phyloP scores from a whole-genome alignment of 176 grass and related monocot species.

The Melocanna baccifera region DNA sequence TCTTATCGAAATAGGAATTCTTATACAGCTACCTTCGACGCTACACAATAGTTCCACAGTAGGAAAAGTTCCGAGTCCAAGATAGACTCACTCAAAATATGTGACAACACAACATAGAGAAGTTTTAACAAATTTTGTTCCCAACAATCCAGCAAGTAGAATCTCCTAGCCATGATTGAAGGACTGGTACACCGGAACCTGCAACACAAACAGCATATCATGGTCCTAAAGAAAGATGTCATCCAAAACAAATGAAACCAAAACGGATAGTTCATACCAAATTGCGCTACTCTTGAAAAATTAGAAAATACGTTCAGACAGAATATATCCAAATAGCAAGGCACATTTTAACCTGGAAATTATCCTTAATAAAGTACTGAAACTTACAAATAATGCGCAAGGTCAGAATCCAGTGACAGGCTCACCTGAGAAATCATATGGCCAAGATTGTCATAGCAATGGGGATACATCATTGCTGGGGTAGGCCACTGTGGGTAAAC shows the following conservation, averaged over 20 bases:
- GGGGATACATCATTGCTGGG: conserved; percentile 73
- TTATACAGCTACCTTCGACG: conserved; percentile 45
- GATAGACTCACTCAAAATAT: conserved; percentile 33
- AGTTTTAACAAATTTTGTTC: conserved; percentile 19
- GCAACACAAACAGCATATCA: conserved; percentile 14
- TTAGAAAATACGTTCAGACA: neutral
- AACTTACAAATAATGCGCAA: neutral
- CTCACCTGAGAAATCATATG: conserved; percentile 73
- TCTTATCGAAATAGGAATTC: conserved; percentile 27
- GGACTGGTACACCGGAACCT: conserved; percentile 90
- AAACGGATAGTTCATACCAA: neutral
- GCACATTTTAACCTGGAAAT: neutral
- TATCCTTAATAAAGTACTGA: neutral
- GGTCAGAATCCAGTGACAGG: neutral
- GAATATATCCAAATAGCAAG: neutral
- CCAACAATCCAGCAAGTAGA: conserved; percentile 20
- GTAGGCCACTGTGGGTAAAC: conserved; percentile 74
- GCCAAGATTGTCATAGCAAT: conserved; percentile 76
- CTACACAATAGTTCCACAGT: conserved; percentile 23
- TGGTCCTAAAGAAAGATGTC: neutral
- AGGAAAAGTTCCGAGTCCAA: neutral
- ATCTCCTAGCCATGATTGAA: conserved; percentile 76
- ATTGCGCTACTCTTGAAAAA: neutral
- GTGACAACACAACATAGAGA: conserved; percentile 35
- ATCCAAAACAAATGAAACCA: neutral